Percentiles rank a stretch among this genome's conserved stretches.
phyloP scores from a whole-genome alignment of 306 rosid genomes.

The Albizia julibrissin region DNA sequence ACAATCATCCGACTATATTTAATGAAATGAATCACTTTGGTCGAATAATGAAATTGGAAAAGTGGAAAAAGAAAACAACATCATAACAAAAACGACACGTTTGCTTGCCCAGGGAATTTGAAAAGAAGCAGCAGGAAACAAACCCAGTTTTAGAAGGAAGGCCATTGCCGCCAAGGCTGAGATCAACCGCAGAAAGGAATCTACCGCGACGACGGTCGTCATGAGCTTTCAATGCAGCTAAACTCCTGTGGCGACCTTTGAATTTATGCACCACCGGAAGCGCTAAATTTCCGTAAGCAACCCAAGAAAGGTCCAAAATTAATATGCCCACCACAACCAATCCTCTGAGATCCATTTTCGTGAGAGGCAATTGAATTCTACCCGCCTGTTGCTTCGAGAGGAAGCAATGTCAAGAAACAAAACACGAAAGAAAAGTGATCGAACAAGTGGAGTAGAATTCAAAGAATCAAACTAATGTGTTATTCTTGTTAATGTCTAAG shows the following conservation, averaged over 20 bases:
- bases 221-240: slow-evolving; percentile 62
- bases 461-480: neutral
- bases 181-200: slow-evolving; percentile 64
- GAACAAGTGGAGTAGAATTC: neutral
- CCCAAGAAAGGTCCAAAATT: slow-evolving; percentile 18
- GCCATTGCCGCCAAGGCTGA: slow-evolving; percentile 81
- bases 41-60: neutral
- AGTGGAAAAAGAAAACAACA: neutral
- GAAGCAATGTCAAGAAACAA: neutral
- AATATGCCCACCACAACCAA: slow-evolving; percentile 32
- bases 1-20: neutral
- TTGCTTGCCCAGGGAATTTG: neutral
- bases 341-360: slow-evolving; percentile 53
- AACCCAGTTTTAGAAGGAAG: slow-evolving; percentile 74
- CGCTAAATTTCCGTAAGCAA: slow-evolving; percentile 54
- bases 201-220: slow-evolving; percentile 73
- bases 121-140: neutral
- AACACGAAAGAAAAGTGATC: neutral
- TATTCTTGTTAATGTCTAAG: neutral
- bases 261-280: slow-evolving; percentile 68
- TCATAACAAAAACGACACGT: neutral
- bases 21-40: neutral
- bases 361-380: neutral
- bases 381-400: slow-evolving; percentile 20
- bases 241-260: slow-evolving; percentile 45